Conservation (phyloP, 169 alveolate species). For the Theileria annulata region DNA sequence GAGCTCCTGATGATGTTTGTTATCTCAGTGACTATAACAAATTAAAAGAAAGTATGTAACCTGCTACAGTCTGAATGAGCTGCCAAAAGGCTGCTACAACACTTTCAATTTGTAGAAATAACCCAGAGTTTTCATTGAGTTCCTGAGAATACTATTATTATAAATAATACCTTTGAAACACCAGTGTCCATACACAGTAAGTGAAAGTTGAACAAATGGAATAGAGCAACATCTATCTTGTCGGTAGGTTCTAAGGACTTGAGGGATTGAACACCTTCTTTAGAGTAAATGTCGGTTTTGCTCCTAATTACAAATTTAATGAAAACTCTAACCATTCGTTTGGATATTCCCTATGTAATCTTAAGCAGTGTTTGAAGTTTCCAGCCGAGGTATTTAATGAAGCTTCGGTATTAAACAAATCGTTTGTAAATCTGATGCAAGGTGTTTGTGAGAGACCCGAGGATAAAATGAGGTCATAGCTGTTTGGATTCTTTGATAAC, state of each 20-base stretch:
- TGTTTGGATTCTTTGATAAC: constrained; percentile 31
- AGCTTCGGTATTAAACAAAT: not conserved
- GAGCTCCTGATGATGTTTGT: constrained; percentile 12
- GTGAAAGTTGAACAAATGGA: constrained; percentile 22
- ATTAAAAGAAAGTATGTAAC: not conserved
- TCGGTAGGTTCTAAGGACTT: constrained; percentile 20
- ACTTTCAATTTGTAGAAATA: not conserved
- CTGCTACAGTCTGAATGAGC: not conserved
- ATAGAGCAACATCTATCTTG: constrained; percentile 19
- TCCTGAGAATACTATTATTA: not conserved
- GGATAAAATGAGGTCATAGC: constrained; percentile 16
- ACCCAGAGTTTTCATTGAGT: not conserved
- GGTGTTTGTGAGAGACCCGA: constrained; percentile 38
- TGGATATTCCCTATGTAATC: not conserved
- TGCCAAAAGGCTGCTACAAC: constrained; percentile 6
- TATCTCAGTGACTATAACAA: not conserved
- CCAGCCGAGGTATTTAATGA: constrained; percentile 10
- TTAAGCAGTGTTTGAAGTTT: not conserved
- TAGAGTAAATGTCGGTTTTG: constrained; percentile 3
- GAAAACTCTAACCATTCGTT: constrained; percentile 1
- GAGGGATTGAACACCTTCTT: not conserved
- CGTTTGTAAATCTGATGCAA: constrained; percentile 6
- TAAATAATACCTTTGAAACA: constrained; percentile 1
- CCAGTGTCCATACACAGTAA: not conserved
- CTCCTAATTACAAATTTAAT: not conserved